Evolutionary conservation across 768 basidiomycete genomes (phyloP), one percentile per base, ranked within the genome.

Genomic region (Podaxis sp.): DNA sequence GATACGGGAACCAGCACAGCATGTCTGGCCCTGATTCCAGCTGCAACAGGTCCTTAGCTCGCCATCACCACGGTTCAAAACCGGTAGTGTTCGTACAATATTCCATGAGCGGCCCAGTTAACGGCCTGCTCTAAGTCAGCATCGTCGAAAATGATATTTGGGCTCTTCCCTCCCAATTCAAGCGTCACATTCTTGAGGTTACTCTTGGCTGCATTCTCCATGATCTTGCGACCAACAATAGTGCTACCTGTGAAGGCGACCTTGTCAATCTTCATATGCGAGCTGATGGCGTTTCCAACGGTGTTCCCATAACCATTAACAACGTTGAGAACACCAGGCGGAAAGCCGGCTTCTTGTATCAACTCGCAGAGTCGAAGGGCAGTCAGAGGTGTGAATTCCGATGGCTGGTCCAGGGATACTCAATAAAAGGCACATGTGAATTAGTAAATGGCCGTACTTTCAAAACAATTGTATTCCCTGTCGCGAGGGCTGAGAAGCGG

Each of bases 211-310:
- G 92, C 83, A 3, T 89, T 88, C 67, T 89, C 83, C 78, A 90
- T 74, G 72, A 93, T 81, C 66, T 82, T 84, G 49, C 90, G 84
- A 2, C 92, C 93, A 44, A 85, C 83, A 48, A 86, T 75, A 6
- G 89, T 90, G 59, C 86, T 87, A 7, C 92, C 91, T 2, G 92
- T 93, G 75, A 93, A 93, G 0, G 90, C 87, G 24, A 92, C 75
- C 74, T 92, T 92, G 57, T 84, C 80, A 64, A 93, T 87, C 11
- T 74, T 74, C 67, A 79, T 79, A 75, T 93, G 90, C 52, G 81
- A 73, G 0, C 92, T 91, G 26, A 84, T 89, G 6, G 82, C 85
- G 39, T 75, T 66, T 3, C 79, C 76, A 74, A 44, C 28, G 0
- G 28, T 42, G 24, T 19, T 57, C 38, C 89, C 92, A 65, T 86